A percentile compares a stretch with the other conserved stretches of the same genome.
phyloP scores from a whole-genome alignment of 192 early-diverging fungal genomes.

The Cladochytrium replicatum region DNA sequence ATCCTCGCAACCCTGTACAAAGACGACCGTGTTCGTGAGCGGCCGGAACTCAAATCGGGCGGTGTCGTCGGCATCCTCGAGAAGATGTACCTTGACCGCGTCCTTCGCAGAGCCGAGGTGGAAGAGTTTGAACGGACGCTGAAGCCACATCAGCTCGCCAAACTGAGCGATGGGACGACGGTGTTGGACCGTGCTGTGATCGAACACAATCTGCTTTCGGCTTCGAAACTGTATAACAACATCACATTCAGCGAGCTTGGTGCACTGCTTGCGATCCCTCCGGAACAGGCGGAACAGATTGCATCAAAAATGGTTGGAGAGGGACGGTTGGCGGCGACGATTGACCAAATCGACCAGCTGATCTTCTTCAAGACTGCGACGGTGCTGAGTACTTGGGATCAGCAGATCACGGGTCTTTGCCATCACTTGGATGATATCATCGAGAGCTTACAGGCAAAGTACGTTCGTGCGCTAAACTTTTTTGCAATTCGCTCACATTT shows the following conservation, averaged over 20 bases:
- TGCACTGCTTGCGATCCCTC: conserved; percentile 57
- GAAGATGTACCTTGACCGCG: conserved; percentile 89
- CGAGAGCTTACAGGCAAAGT: conserved; percentile 5
- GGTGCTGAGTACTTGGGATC: conserved; percentile 28
- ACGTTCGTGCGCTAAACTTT: background rate
- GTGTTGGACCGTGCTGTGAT: conserved; percentile 87
- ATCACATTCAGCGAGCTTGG: conserved; percentile 84
- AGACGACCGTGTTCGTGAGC: conserved; percentile 78
- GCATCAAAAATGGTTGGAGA: conserved; percentile 87
- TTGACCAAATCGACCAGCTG: conserved; percentile 83
- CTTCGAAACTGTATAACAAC: conserved; percentile 85
- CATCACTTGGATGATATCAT: conserved; percentile 38
- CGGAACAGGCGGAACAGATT: conserved; percentile 74
- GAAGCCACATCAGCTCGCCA: conserved; percentile 67
- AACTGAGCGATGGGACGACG: conserved; percentile 61
- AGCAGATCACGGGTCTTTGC: conserved; percentile 35
- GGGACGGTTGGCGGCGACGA: conserved; percentile 73
- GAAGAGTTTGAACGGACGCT: conserved; percentile 65
- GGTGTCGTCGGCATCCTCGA: conserved; percentile 60
- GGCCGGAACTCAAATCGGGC: conserved; percentile 33
- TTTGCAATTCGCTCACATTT: too few relatives aligned
- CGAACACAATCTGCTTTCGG: conserved; percentile 85
- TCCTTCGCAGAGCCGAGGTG: conserved; percentile 68
- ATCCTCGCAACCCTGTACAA: conserved; percentile 82
- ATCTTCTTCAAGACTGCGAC: conserved; percentile 54